A percentile compares a stretch with the other conserved stretches of the same genome.
phyloP scores from a whole-genome alignment of 2,329 filamentous ascomycete genomes.

The Aplosporella prunicola region DNA sequence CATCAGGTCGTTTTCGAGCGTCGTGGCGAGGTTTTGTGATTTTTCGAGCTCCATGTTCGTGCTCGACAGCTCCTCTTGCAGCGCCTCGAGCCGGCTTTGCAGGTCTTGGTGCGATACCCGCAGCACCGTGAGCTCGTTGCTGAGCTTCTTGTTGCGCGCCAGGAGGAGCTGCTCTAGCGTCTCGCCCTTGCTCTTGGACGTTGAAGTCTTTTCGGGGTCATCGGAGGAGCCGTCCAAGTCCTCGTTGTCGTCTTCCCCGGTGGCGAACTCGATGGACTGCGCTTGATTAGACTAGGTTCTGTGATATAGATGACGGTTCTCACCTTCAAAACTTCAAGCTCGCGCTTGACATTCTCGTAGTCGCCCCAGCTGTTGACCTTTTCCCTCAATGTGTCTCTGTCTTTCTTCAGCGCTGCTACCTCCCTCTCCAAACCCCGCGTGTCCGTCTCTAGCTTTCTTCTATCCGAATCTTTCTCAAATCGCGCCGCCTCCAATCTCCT shows the following conservation, averaged over 20 bases:
- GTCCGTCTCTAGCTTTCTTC: slow-evolving; percentile 64
- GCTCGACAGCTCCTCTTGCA: slow-evolving; percentile 74
- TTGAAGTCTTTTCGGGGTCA: slow-evolving; percentile 25
- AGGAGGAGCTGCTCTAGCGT: slow-evolving; percentile 85
- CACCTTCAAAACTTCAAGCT: slow-evolving; percentile 84
- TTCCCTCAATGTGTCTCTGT: slow-evolving; percentile 67
- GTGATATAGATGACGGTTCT: slow-evolving; percentile 7
- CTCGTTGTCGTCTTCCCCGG: slow-evolving; percentile 60
- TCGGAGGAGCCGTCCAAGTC: slow-evolving; percentile 54
- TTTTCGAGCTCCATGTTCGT: slow-evolving; percentile 82
- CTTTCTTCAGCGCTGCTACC: slow-evolving; percentile 61
- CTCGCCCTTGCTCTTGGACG: slow-evolving; percentile 55
- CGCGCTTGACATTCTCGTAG: slow-evolving; percentile 93
- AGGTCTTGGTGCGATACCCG: slow-evolving; percentile 91
- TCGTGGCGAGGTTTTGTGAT: slow-evolving; percentile 73
- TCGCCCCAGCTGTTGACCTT: slow-evolving; percentile 87
- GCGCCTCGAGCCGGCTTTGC: slow-evolving; percentile 64
- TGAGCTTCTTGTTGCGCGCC: slow-evolving; percentile 90
- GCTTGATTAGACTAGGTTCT: background rate
- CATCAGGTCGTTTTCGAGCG: slow-evolving; percentile 83
- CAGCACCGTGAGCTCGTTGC: slow-evolving; percentile 84
- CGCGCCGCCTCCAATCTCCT: slow-evolving; percentile 77
- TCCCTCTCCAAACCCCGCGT: slow-evolving; percentile 74
- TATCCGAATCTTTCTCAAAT: slow-evolving; percentile 74
- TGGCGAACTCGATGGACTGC: slow-evolving; percentile 87